Base-by-base conservation (phyloP, 495 filamentous ascomycete species). In the Talaromyces stipitatus region DNA sequence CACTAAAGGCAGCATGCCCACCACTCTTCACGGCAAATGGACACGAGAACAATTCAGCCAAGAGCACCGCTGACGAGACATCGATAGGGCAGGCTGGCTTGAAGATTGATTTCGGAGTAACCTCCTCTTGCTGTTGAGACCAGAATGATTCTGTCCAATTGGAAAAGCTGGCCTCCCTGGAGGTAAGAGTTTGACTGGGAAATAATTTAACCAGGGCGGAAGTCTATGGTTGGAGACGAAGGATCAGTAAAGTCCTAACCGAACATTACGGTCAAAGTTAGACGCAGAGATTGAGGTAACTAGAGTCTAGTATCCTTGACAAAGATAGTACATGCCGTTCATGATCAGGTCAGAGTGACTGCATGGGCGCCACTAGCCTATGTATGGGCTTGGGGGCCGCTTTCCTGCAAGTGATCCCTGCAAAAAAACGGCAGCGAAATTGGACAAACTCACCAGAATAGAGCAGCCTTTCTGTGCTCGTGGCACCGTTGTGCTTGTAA, bases 1-100 rank as follows among this genome's bases (percentile, higher is more conserved):
- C 64, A 2, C 58, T 41, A 48, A 67, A 69, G 16, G 60, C 63
- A 16, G 63, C 64, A 59, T 80, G 73, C 0, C 78, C 78, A 50
- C 78, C 77, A 27, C 70, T 70, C 36, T 73, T 68, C 14, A 76
- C 66, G 2, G 78, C 78, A 53, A 81, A 78, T 1, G 64, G 54
- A 41, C 66, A 68, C 2, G 45, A 45, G 16, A 60, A 63, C 7
- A 61, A 29, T 12, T 59, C 57, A 11, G 61, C 57, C 3, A 65
- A 32, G 16, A 68, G 45, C 3, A 69, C 59, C 2, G 58, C 56
- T 43, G 57, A 43, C 50, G 64, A 64, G 12, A 68, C 65, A 0
- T 69, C 64, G 4, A 55, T 41, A 43, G 45, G 22, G 5, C 20
- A 18, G 20, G 45, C 28, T 6, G 50, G 50, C 16, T 53, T 53